Percentiles rank a stretch among this genome's conserved stretches.
Evolutionary conservation across 768 basidiomycete species (phyloP).

Genomic region (Phanerochaete carnosa): DNA sequence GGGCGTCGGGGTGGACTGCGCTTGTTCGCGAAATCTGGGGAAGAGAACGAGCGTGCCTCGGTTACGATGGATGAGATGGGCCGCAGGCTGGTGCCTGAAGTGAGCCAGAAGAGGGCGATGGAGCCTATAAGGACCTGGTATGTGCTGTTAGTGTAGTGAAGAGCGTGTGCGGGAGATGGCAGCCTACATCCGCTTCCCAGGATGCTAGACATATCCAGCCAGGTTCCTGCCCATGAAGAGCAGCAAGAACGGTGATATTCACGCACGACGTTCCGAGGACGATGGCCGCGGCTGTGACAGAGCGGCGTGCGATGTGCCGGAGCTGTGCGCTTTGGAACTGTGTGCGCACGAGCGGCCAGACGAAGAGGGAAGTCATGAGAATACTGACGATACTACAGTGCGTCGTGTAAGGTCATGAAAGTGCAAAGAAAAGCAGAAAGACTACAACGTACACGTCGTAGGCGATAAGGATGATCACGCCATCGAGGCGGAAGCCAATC

Average conservation of each 20-base stretch:
- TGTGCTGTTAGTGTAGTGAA: background rate
- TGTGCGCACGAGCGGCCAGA: conserved; percentile 42
- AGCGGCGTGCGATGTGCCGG: conserved; percentile 37
- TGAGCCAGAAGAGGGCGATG: conserved; percentile 45
- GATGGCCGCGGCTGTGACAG: conserved; percentile 43
- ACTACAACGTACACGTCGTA: conserved; percentile 43
- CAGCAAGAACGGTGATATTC: conserved; percentile 45
- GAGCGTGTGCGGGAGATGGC: background rate
- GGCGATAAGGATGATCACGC: conserved; percentile 41
- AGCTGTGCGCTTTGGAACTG: conserved; percentile 31
- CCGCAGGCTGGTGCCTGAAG: conserved; percentile 20
- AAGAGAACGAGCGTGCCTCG: conserved; percentile 1
- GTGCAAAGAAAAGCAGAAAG: background rate
- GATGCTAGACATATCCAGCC: conserved; percentile 46
- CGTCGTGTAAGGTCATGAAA: background rate
- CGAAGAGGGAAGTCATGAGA: conserved; percentile 40
- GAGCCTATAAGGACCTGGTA: conserved; percentile 46
- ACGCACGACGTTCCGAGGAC: conserved; percentile 48
- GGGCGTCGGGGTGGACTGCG: background rate
- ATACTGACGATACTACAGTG: conserved; percentile 30
- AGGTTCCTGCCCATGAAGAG: conserved; percentile 41
- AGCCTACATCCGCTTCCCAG: conserved; percentile 36
- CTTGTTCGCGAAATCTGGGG: background rate
- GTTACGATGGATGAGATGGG: background rate
- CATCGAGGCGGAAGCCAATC: conserved; percentile 42